A percentile compares a stretch with the other conserved stretches of the same genome.
phyloP scores from a whole-genome alignment of 306 rosid genomes.

The Gastrolobium bilobum region DNA sequence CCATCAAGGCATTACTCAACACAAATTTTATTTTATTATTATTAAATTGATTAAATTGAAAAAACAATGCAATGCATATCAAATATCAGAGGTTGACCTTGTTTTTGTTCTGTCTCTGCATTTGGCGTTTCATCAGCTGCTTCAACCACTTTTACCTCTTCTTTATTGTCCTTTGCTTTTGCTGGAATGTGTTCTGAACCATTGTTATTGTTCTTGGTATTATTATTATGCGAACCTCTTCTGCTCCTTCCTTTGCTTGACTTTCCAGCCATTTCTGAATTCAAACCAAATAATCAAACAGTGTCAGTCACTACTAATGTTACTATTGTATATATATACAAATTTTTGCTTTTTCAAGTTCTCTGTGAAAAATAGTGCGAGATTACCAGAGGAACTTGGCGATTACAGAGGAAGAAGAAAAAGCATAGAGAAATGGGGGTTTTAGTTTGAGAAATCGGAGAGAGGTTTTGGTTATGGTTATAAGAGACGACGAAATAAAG shows the following conservation, averaged over 20 bases:
- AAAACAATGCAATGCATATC: not conserved
- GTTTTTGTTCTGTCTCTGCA: constrained; percentile 52
- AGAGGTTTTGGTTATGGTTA: not conserved
- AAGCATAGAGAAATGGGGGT: not conserved
- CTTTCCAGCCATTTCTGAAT: constrained; percentile 69
- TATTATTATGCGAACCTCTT: constrained; percentile 42
- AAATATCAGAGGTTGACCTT: constrained; percentile 50
- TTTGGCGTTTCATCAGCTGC: constrained; percentile 53
- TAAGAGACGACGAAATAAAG: not conserved
- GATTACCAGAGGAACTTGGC: not conserved
- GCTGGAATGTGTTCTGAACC: constrained; percentile 42
- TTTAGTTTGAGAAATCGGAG: not conserved
- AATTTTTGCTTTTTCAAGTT: not conserved
- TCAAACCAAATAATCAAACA: not conserved
- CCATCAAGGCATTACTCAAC: not conserved
- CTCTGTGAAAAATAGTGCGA: not conserved
- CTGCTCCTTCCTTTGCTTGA: constrained; percentile 67
- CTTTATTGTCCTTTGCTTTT: constrained; percentile 8
- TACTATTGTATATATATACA: not conserved
- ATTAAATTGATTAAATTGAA: not conserved
- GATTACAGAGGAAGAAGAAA: not conserved
- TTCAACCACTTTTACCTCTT: constrained; percentile 29
- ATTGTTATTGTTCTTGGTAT: constrained; percentile 4
- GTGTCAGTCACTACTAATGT: not conserved
- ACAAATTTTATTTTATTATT: no score